phyloP scores from a whole-genome alignment of 768 basidiomycete species.

The Termitomyces titanicus region DNA sequence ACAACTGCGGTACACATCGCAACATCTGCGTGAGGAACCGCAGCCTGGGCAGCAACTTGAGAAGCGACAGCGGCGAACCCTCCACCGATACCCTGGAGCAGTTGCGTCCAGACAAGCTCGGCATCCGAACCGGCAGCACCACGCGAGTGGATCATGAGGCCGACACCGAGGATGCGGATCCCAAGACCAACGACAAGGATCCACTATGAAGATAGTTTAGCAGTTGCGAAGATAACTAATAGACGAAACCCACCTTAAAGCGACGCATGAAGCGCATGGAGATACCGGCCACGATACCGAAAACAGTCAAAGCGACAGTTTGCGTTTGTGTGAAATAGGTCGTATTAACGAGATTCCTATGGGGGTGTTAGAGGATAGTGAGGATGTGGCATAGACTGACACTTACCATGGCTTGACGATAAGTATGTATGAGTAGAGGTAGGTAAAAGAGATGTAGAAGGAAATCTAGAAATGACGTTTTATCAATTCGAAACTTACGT shows the following conservation, averaged over 20 bases:
- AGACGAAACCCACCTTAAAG: constrained; percentile 41
- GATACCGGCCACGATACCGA: constrained; percentile 57
- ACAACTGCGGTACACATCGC: constrained; percentile 67
- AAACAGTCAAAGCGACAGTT: constrained; percentile 57
- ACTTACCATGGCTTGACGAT: constrained; percentile 46
- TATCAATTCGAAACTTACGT: not conserved
- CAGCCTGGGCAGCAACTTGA: constrained; percentile 62
- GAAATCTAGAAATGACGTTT: constrained; percentile 38
- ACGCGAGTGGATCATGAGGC: constrained; percentile 68
- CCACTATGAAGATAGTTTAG: constrained; percentile 19
- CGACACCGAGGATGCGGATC: constrained; percentile 60
- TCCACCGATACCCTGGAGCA: constrained; percentile 73
- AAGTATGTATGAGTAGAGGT: constrained; percentile 67
- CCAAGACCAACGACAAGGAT: constrained; percentile 55
- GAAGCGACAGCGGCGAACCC: constrained; percentile 58
- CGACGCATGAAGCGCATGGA: constrained; percentile 50
- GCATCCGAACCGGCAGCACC: constrained; percentile 53
- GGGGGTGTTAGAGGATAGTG: constrained; percentile 5
- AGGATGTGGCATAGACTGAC: not conserved
- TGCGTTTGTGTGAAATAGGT: constrained; percentile 65
- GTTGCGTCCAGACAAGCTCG: constrained; percentile 61
- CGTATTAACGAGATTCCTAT: constrained; percentile 51
- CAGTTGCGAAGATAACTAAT: not conserved
- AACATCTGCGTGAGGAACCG: constrained; percentile 61
- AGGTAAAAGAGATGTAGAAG: constrained; percentile 68